These are phyloP conservation scores for Acidiella bohemica DNA, from an alignment of 495 filamentous ascomycete genomes.

Conservation along the genomic window DNA sequence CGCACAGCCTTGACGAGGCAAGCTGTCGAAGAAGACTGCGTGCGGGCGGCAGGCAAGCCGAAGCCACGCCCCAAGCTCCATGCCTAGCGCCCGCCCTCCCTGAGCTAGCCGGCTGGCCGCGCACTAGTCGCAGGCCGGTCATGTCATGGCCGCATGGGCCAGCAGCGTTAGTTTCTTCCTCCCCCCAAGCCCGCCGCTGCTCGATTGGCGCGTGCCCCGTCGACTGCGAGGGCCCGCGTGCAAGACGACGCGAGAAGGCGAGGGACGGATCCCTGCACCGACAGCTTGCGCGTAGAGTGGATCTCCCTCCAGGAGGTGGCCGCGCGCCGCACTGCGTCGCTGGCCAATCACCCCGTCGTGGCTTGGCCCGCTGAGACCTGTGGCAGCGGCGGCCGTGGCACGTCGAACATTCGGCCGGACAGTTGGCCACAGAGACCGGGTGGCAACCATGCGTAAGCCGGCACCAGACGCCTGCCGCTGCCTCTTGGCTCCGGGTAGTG, in stretches of 20 bases:
- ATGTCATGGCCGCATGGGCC: slow-evolving; percentile 12
- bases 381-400: too few relatives aligned
- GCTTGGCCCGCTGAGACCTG: too few relatives aligned
- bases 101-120: slow-evolving; percentile 9
- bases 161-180: background rate
- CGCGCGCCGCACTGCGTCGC: too few relatives aligned
- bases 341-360: too few relatives aligned
- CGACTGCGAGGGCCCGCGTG: background rate
- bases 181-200: background rate
- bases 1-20: background rate
- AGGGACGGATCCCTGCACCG: background rate
- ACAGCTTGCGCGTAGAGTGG: background rate
- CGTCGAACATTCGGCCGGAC: too few relatives aligned
- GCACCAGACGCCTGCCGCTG: too few relatives aligned
- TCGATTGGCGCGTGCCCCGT: background rate
- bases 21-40: background rate
- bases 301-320: too few relatives aligned
- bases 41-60: too few relatives aligned
- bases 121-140: slow-evolving; percentile 4
- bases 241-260: too few relatives aligned
- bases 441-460: too few relatives aligned
- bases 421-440: too few relatives aligned
- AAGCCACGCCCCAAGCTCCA: background rate
- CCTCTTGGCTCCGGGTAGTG: too few relatives aligned
- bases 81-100: slow-evolving; percentile 9